phyloP scores from a whole-genome alignment of 208 protist species.

The Herpetomonas muscarum region DNA sequence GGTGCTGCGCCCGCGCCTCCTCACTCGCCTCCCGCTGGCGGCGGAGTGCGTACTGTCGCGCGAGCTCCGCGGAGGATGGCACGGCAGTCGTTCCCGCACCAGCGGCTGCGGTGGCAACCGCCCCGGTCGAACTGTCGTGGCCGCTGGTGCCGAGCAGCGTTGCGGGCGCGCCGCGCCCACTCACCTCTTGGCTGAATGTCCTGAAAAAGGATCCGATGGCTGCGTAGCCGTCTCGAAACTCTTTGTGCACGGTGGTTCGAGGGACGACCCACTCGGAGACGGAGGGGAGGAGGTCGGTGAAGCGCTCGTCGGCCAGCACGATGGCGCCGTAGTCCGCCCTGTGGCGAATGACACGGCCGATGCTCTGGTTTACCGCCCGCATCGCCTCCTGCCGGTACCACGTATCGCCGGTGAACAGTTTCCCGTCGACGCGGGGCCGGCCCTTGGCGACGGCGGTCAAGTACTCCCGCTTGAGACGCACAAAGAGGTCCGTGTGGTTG shows the following conservation, averaged over 20 bases:
- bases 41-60: slow-evolving; percentile 26
- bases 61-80: slow-evolving; percentile 25
- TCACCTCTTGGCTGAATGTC: neutral
- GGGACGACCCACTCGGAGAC: slow-evolving; percentile 69
- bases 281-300: slow-evolving; percentile 21
- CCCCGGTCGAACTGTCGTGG: neutral
- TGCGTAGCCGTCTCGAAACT: slow-evolving; percentile 69
- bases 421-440: slow-evolving; percentile 63
- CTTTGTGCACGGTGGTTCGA: slow-evolving; percentile 30
- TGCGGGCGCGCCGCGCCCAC: neutral
- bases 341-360: slow-evolving; percentile 97
- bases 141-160: neutral
- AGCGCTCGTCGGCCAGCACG: slow-evolving; percentile 95
- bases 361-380: slow-evolving; percentile 96
- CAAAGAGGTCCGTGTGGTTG: slow-evolving; percentile 87
- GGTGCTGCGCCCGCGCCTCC: slow-evolving; percentile 9
- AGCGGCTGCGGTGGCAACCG: neutral
- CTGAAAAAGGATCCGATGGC: slow-evolving; percentile 65
- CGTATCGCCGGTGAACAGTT: slow-evolving; percentile 82
- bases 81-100: neutral
- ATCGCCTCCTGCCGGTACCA: slow-evolving; percentile 96
- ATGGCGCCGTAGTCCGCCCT: slow-evolving; percentile 95
- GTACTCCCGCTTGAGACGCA: slow-evolving; percentile 81
- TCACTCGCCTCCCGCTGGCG: slow-evolving; percentile 17
- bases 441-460: slow-evolving; percentile 53